Evolutionary conservation across 768 basidiomycete genomes (phyloP).

Genomic region (Hebeloma cylindrosporum): DNA sequence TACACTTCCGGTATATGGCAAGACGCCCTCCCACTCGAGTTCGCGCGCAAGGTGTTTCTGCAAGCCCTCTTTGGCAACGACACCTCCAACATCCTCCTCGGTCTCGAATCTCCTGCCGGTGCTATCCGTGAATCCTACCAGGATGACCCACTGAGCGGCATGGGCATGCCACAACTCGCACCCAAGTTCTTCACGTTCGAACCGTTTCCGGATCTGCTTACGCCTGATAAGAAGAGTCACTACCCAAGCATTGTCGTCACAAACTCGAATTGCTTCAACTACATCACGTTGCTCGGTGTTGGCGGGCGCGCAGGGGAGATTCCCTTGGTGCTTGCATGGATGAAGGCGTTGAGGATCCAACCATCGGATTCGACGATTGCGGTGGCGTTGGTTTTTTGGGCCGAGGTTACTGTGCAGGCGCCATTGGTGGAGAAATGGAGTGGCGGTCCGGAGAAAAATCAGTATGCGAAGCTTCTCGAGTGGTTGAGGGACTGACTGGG

Average conservation of each 20-base stretch:
- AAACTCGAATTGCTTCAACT: constrained; percentile 53
- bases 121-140: constrained; percentile 30
- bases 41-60: constrained; percentile 52
- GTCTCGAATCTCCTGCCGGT: constrained; percentile 36
- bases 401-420: constrained; percentile 62
- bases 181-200: constrained; percentile 17
- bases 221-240: constrained; percentile 13
- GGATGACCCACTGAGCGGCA: constrained; percentile 17
- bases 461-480: constrained; percentile 44
- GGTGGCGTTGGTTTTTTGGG: constrained; percentile 66
- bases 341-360: constrained; percentile 54
- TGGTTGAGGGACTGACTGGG: constrained; percentile 67
- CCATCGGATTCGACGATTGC: constrained; percentile 60
- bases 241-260: constrained; percentile 41
- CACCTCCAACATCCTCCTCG: constrained; percentile 23
- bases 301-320: constrained; percentile 51
- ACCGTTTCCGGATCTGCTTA: constrained; percentile 26
- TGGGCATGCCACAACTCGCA: constrained; percentile 10
- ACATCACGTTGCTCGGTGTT: constrained; percentile 61
- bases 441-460: constrained; percentile 32
- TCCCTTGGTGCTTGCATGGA: constrained; percentile 70
- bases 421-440: constrained; percentile 54
- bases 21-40: constrained; percentile 43
- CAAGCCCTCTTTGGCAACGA: constrained; percentile 57
- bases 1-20: constrained; percentile 47